Percentiles rank a stretch among this genome's conserved stretches.
These are phyloP conservation scores for Apiotrichum akiyoshidainum DNA, from an alignment of 1,284 basidiomycete genomes.

Conservation along the genomic window DNA sequence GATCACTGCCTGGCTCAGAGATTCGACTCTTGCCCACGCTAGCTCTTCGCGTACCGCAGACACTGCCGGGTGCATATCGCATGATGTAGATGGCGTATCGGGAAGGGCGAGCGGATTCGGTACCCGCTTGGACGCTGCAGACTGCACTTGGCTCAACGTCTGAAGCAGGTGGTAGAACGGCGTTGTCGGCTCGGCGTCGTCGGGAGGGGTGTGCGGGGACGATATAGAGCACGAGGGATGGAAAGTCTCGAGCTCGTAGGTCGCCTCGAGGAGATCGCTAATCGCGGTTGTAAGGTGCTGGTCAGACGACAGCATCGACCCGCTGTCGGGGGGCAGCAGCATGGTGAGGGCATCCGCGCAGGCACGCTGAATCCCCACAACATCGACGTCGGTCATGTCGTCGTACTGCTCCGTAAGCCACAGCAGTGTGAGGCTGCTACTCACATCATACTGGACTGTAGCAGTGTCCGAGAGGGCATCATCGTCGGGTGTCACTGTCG, in stretches of 20 bases:
- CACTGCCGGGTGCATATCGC: constrained; percentile 26
- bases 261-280: constrained; percentile 39
- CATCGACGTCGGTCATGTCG: constrained; percentile 24
- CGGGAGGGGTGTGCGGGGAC: constrained; percentile 13
- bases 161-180: constrained; percentile 13
- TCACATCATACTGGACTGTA: constrained; percentile 2
- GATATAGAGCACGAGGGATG: constrained; percentile 21
- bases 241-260: constrained; percentile 40
- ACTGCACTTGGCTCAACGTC: constrained; percentile 7
- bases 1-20: constrained; percentile 26
- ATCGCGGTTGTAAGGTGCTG: constrained; percentile 30
- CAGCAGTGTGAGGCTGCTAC: neutral
- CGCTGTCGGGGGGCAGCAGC: constrained; percentile 18
- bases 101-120: neutral
- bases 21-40: constrained; percentile 35
- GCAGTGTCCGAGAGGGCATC: neutral
- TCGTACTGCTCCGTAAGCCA: constrained; percentile 8
- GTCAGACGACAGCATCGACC: constrained; percentile 8
- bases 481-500: neutral
- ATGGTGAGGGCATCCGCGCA: constrained; percentile 29
- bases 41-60: constrained; percentile 32
- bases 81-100: constrained; percentile 1
- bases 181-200: constrained; percentile 3
- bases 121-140: constrained; percentile 2
- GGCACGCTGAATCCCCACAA: constrained; percentile 31